phyloP scores from a whole-genome alignment of 768 basidiomycete species.

The Naganishia onofrii region DNA sequence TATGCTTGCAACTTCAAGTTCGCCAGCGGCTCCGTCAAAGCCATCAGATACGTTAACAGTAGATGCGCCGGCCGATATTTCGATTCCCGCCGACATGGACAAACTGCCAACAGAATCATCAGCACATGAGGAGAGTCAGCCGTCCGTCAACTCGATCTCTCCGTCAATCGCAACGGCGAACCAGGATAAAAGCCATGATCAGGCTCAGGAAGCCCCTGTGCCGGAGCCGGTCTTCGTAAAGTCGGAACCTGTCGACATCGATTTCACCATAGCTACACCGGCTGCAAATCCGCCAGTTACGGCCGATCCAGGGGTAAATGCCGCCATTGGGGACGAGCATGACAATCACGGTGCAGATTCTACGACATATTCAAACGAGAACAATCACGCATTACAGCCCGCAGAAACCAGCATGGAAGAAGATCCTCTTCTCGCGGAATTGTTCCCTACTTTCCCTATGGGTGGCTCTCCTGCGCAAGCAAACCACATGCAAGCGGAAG shows the following conservation, averaged over 20 bases:
- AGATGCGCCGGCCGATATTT: not conserved
- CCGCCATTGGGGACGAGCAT: too few species aligned
- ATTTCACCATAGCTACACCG: not conserved
- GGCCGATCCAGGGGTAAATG: not conserved
- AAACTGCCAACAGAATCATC: not conserved
- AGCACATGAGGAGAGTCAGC: not conserved
- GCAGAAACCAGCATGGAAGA: conserved; percentile 15
- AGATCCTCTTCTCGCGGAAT: conserved; percentile 16
- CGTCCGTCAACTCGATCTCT: not conserved
- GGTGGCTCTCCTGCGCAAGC: conserved; percentile 14
- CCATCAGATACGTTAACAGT: not conserved
- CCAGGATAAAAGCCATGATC: not conserved
- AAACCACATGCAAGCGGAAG: conserved; percentile 2
- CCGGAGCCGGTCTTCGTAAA: conserved; percentile 11
- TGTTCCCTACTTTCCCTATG: conserved; percentile 7
- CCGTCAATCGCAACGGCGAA: not conserved
- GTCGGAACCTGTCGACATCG: conserved; percentile 6
- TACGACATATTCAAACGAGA: not conserved
- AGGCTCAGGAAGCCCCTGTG: not conserved
- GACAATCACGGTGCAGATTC: not conserved
- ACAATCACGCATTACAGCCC: not conserved
- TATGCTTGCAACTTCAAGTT: not conserved
- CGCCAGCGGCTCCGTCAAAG: not conserved
- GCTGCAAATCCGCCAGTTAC: not conserved
- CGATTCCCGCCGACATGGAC: not conserved